Base-by-base conservation (phyloP, 1,284 basidiomycete species). In the Porodaedalea pini region DNA sequence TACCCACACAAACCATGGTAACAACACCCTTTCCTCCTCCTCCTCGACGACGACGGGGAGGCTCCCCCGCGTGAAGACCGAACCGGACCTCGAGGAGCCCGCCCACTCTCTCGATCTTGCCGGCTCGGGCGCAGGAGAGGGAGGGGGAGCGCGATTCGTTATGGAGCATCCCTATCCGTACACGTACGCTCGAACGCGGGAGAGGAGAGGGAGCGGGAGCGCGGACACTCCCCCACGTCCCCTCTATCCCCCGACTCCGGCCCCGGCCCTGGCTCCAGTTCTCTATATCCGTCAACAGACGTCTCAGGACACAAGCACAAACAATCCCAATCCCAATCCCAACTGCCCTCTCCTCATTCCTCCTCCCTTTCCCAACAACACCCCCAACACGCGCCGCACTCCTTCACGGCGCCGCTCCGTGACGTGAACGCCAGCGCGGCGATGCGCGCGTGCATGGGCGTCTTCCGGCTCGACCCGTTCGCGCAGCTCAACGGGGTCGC, bases 401-500 rank as follows among this genome's bases (percentile, higher is more conserved):
- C 51, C n/a, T 39, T 60, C 17, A 60, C 59, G 3, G 59, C 59
- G n/a, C 86, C 87, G 4, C 77, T 88, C 7, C 84, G 87, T 47
- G 86, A 86, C 11, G 87, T 83, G 0, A 81, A 86, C 63, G 86
- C 86, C 1, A 76, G 78, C 60, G 74, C 77, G 47, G 76, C 78
- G 41, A 88, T 88, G 87, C 79, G 81, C 51, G 72, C 74, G 52
- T 81, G 88, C 80, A 90, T 90, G 87, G 78, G 79, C 56, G 81
- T 84, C 11, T 88, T 90, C 68, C 78, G 88, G 8, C 77, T 90
- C 62, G 84, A 90, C 66, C 87, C 86, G 0, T 90, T 90, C 63
- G 78, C 85, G 7, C 81, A 86, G 67, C 83, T 88, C 62, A 81
- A 78, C 57, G 78, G 75, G 58, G 72, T 72, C 13, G 41, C 43